Conservation (phyloP, 768 basidiomycete genomes). For the Thelephora ganbajun region DNA sequence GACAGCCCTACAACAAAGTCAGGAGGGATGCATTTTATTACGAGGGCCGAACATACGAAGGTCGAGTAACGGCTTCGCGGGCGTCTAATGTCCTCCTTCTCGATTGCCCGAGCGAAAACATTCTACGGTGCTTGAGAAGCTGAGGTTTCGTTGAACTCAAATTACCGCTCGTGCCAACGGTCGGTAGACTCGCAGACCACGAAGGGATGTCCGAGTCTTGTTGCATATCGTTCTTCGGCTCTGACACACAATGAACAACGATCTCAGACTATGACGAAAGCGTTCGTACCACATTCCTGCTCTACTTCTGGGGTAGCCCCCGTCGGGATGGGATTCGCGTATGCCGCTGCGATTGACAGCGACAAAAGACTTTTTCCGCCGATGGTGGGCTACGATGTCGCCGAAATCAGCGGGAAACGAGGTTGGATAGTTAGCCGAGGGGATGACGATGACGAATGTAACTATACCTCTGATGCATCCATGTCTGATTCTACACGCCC, state of each 20-base stretch:
- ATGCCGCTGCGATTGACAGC: slow-evolving; percentile 48
- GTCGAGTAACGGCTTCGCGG: slow-evolving; percentile 59
- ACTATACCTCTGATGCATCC: neutral
- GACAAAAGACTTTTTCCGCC: slow-evolving; percentile 42
- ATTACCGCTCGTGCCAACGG: slow-evolving; percentile 13
- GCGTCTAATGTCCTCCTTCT: slow-evolving; percentile 68
- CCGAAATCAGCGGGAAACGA: neutral
- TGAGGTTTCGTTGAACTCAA: slow-evolving; percentile 9
- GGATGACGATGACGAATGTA: neutral
- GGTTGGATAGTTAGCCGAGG: neutral
- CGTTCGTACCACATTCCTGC: no score
- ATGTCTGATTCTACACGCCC: neutral
- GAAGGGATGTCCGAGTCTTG: slow-evolving; percentile 2
- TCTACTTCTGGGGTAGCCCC: no score
- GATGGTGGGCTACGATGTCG: neutral
- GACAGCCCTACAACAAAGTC: slow-evolving; percentile 17
- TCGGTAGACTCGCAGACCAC: slow-evolving; percentile 13
- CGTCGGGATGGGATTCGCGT: slow-evolving; percentile 30
- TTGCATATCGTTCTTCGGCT: slow-evolving; percentile 7
- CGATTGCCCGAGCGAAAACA: slow-evolving; percentile 57
- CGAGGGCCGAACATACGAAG: slow-evolving; percentile 39
- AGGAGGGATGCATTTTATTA: slow-evolving; percentile 1
- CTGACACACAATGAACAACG: slow-evolving; percentile 5
- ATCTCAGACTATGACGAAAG: slow-evolving; percentile 6
- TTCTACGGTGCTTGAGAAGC: slow-evolving; percentile 42